Evolutionary conservation across 1,284 basidiomycete species (phyloP), one percentile per base, ranked within the genome.

Genomic region (Ceratobasidium papillatum): DNA sequence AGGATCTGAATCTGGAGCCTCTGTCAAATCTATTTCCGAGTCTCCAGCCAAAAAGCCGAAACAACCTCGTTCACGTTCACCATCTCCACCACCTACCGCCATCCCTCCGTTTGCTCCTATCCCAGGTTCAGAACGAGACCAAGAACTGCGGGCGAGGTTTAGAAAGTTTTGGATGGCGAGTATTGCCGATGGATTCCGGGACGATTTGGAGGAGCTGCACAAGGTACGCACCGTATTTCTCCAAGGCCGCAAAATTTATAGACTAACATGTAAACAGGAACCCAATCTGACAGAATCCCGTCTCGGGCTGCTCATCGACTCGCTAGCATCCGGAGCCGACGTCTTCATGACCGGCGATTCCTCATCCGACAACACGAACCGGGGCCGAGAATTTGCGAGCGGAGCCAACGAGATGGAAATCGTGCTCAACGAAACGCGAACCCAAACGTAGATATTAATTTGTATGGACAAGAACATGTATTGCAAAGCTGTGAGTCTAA

Each of bases 111-210:
- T 91, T 78, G 78, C 90, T 4, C 80, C 84, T 0, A 71, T 79
- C 11, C 75, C 78, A 8, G 79, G 79, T 2, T 76, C 74, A 17
- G 75, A 75, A 41, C 49, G 84, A 43, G 89, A 92, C 75, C 81
- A 87, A 59, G 80, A 81, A 1, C 79, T 94, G 78, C 89, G 87
- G 77, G 87, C 87, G 34, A 87, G 85, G 52, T 94, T 94, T 79
- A 83, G 88, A 73, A 90, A 89, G 79, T 93, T 94, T 79, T 94
- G 92, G 91, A 93, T 94, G 91, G 81, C 87, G 2, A 87, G 89
- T 1, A 85, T 94, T 3, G 92, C 89, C 0, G 92, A 94, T 80
- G 91, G 88, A 19, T 94, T 94, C 81, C 87, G 87, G 76, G 89
- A 91, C 65, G 92, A 94, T 80, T 83, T 94, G 22, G 90, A 92